Evolutionary conservation across 306 rosid species (phyloP).

Genomic region (Prinsepia uniflora): DNA sequence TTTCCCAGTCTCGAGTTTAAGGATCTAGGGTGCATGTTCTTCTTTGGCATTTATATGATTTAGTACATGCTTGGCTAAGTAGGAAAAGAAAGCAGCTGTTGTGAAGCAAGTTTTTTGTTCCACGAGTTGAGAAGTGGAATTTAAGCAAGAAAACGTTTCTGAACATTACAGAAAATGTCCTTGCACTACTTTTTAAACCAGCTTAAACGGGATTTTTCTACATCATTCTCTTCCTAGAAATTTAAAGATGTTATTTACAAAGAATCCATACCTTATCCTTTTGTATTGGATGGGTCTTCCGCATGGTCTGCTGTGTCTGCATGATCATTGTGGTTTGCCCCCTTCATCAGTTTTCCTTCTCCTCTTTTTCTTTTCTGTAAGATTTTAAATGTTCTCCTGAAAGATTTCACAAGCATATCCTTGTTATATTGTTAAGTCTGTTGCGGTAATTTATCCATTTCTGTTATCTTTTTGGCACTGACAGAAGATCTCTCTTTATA

Average conservation of each 20-base stretch:
- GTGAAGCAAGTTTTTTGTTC: background rate
- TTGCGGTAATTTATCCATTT: background rate
- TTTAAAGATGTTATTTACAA: background rate
- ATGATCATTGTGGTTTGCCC: background rate
- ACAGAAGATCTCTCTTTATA: background rate
- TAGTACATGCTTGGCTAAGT: background rate
- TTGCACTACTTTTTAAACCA: background rate
- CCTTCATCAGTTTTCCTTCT: background rate
- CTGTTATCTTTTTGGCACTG: background rate
- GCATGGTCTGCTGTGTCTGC: background rate
- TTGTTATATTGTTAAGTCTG: background rate
- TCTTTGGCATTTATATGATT: background rate
- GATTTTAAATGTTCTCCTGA: background rate
- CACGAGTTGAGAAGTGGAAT: background rate
- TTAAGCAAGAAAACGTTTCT: background rate
- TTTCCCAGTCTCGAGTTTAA: background rate
- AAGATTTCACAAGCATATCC: background rate
- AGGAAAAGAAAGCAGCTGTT: background rate
- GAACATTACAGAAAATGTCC: background rate
- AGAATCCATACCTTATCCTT: background rate
- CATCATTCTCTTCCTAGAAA: background rate
- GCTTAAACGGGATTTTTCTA: background rate
- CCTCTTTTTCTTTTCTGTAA: background rate
- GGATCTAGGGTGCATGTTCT: background rate
- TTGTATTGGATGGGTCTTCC: background rate